Conservation (phyloP, 495 filamentous ascomycete species). For the Aspergillus taichungensis region DNA sequence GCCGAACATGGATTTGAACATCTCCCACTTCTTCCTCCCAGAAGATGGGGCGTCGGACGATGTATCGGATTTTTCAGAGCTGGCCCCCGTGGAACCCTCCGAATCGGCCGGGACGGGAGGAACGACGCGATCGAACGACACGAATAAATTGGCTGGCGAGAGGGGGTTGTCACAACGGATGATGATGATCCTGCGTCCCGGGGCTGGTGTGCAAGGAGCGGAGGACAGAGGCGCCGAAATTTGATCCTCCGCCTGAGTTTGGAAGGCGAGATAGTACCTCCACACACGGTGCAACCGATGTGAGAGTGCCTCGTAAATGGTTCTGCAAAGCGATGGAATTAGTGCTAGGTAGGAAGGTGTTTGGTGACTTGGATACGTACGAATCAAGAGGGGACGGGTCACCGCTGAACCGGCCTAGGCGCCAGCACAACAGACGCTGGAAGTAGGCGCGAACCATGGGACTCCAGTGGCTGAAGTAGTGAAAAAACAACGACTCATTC, state of each 20-base stretch:
- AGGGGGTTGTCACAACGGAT: conserved; percentile 73
- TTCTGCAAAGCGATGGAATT: conserved; percentile 5
- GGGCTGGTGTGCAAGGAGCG: conserved; percentile 76
- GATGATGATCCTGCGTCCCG: conserved; percentile 85
- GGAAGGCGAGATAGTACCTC: conserved; percentile 64
- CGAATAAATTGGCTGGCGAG: conserved; percentile 48
- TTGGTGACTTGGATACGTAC: conserved; percentile 40
- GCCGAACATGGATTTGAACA: conserved; percentile 61
- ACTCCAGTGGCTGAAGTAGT: conserved; percentile 93
- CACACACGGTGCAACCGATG: conserved; percentile 64
- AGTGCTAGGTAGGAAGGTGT: not conserved
- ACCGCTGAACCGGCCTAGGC: conserved; percentile 70
- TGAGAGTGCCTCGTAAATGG: conserved; percentile 62
- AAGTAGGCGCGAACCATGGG: conserved; percentile 97
- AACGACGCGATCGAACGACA: conserved; percentile 57
- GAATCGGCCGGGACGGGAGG: conserved; percentile 29
- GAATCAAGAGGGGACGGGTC: conserved; percentile 56
- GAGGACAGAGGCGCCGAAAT: conserved; percentile 54
- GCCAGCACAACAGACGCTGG: conserved; percentile 90
- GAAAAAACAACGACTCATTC: conserved; percentile 67
- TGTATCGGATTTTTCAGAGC: conserved; percentile 23
- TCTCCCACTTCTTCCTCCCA: conserved; percentile 56
- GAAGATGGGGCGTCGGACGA: conserved; percentile 16
- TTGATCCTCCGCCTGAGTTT: conserved; percentile 54
- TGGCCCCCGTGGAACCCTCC: conserved; percentile 28